phyloP scores from a whole-genome alignment of 768 basidiomycete genomes.

The Lentinula sp. region DNA sequence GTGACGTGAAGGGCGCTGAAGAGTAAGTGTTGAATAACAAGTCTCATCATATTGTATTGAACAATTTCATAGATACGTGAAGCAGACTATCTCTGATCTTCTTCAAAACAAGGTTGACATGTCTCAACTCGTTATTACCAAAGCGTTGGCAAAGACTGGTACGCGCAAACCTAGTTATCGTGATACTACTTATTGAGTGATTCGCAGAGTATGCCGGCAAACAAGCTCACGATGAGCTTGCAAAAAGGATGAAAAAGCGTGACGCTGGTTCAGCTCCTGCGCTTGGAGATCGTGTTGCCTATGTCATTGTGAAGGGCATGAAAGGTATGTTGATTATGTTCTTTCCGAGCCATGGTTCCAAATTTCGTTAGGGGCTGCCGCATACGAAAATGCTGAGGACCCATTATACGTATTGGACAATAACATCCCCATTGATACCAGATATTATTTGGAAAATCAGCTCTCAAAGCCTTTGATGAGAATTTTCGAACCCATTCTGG shows the following conservation, averaged over 20 bases:
- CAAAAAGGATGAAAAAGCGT: slow-evolving; percentile 91
- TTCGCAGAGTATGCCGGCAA: slow-evolving; percentile 82
- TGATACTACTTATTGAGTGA: neutral
- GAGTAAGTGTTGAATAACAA: slow-evolving; percentile 47
- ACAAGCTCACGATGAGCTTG: slow-evolving; percentile 95
- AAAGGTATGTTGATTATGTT: slow-evolving; percentile 54
- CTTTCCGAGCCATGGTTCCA: neutral
- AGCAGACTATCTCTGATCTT: slow-evolving; percentile 88
- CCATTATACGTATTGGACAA: slow-evolving; percentile 97
- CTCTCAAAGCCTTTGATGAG: slow-evolving; percentile 94
- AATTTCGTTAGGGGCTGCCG: slow-evolving; percentile 68
- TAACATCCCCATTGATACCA: slow-evolving; percentile 96
- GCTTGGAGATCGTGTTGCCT: slow-evolving; percentile 97
- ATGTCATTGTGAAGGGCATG: slow-evolving; percentile 95
- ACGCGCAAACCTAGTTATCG: slow-evolving; percentile 12
- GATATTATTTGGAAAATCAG: slow-evolving; percentile 97
- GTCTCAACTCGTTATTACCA: slow-evolving; percentile 99
- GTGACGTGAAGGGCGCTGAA: slow-evolving; percentile 91
- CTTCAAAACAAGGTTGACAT: slow-evolving; percentile 97
- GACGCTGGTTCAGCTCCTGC: slow-evolving; percentile 97
- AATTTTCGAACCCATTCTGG: slow-evolving; percentile 97
- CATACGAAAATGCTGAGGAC: slow-evolving; percentile 98
- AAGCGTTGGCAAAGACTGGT: slow-evolving; percentile 88
- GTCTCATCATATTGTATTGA: neutral
- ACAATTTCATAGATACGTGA: slow-evolving; percentile 64